phyloP scores from a whole-genome alignment of 2,329 filamentous ascomycete species.

The Beauveria medogensis region DNA sequence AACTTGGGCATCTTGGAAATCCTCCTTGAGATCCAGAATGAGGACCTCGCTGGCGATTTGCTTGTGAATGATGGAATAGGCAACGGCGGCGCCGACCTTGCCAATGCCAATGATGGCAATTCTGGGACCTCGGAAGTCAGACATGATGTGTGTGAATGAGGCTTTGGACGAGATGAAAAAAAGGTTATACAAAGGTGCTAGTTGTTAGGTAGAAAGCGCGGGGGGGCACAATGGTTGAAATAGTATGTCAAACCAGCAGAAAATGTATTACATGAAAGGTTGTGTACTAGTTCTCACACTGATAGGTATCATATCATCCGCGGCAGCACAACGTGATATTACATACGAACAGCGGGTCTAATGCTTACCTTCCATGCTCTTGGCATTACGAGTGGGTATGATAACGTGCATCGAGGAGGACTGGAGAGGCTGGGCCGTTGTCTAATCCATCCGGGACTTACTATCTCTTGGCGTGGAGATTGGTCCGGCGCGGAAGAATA shows the following conservation, averaged over 20 bases:
- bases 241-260: background rate
- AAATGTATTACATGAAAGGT: conserved; percentile 7
- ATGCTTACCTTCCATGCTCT: conserved; percentile 9
- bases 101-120: conserved; percentile 44
- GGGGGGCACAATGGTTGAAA: conserved; percentile 9
- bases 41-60: conserved; percentile 43
- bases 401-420: background rate
- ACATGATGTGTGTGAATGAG: conserved; percentile 6
- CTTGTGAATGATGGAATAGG: conserved; percentile 41
- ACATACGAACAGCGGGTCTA: conserved; percentile 6
- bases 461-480: conserved; percentile 7
- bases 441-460: background rate
- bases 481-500: background rate
- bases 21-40: conserved; percentile 42
- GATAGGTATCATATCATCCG: background rate
- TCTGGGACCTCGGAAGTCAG: conserved; percentile 11
- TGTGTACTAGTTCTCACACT: background rate
- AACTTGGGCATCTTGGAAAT: conserved; percentile 39
- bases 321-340: conserved; percentile 4
- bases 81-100: conserved; percentile 41
- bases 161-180: background rate
- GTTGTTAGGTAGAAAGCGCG: background rate
- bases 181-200: background rate
- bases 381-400: conserved; percentile 10
- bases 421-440: background rate